Evolutionary conservation across 2,329 filamentous ascomycete genomes (phyloP).

Genomic region (Aspergillus nomiae): DNA sequence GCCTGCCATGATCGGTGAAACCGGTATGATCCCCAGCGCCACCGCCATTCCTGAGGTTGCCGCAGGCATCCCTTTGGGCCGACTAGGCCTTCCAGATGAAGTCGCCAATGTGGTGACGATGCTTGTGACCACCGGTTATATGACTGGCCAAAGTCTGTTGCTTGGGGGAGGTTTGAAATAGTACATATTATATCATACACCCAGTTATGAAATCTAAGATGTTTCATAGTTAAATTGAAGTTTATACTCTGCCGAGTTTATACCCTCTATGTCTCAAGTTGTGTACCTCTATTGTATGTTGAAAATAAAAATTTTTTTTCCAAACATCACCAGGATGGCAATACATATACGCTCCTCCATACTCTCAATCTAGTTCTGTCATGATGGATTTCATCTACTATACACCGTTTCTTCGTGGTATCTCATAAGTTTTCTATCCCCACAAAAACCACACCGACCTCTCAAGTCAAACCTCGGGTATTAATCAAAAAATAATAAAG

Average conservation of each 20-base stretch:
- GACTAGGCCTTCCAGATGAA: slow-evolving; percentile 61
- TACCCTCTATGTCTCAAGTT: background rate
- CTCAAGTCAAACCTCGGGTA: background rate
- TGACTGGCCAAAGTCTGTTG: slow-evolving; percentile 60
- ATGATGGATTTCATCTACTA: background rate
- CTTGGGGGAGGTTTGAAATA: slow-evolving; percentile 57
- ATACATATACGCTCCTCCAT: background rate
- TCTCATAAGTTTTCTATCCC: background rate
- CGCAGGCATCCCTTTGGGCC: slow-evolving; percentile 60
- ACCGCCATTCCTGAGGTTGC: slow-evolving; percentile 61
- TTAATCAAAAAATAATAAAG: background rate
- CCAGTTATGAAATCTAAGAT: slow-evolving; percentile 21
- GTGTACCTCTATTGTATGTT: background rate
- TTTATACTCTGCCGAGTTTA: background rate
- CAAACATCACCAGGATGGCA: slow-evolving; percentile 9
- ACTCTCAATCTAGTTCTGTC: background rate
- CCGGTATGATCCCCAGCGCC: slow-evolving; percentile 63
- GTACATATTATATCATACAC: background rate
- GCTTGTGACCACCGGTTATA: slow-evolving; percentile 62
- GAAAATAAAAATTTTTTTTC: background rate
- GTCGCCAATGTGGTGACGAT: slow-evolving; percentile 63
- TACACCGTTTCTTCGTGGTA: slow-evolving; percentile 1
- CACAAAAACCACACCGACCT: background rate
- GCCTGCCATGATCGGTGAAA: slow-evolving; percentile 68
- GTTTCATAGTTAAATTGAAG: background rate